Base-by-base conservation (phyloP, 2,329 filamentous ascomycete genomes). In the Gaeumannomyces sp. region DNA sequence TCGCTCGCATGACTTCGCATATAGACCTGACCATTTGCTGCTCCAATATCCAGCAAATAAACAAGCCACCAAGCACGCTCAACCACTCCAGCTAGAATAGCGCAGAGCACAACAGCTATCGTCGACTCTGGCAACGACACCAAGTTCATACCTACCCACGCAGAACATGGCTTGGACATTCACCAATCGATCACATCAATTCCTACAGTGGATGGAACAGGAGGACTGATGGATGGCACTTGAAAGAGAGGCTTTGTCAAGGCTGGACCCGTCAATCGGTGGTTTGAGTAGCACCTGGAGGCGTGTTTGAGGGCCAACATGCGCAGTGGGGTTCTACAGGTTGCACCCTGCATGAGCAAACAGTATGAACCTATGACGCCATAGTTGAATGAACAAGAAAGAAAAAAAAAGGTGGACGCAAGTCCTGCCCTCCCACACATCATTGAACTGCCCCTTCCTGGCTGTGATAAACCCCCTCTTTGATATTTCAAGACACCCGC, bases 21-120 rank as follows among this genome's bases (percentile, higher is more conserved):
- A 50, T 8, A 7, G 22, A 22, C 45, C 45, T 53, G 45, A 53
- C 45, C 16, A 22, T 10, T 53, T 53, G 5, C 25, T 25, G 10
- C 45, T 4, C 45, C 45, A 7, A 53, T 10, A n/a, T 35, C n/a
- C 28, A 62, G 61, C 45, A 62, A 62, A 62, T 62, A 62, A 62
- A 62, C 61, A 53, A 57, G 45, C 33, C 38, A n/a, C 45, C 45
- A 22, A 31, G 61, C 61, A 56, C 27, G n/a, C 45, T 62, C 61
- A 45, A 57, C 61, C 28, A 53, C 45, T 33, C 61, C 61, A 62
- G 50, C 45, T n/a, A 53, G 45, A 25, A n/a, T 25, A 25, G 45
- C 45, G 45, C 45, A 53, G 45, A 25, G 45, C 22, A 53, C 22
- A n/a, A 7, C 45, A 11, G 8, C 45, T 11, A 11, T 53, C 45